Conservation (phyloP, 192 early-diverging fungal species). For the Chytriomyces sp. region DNA sequence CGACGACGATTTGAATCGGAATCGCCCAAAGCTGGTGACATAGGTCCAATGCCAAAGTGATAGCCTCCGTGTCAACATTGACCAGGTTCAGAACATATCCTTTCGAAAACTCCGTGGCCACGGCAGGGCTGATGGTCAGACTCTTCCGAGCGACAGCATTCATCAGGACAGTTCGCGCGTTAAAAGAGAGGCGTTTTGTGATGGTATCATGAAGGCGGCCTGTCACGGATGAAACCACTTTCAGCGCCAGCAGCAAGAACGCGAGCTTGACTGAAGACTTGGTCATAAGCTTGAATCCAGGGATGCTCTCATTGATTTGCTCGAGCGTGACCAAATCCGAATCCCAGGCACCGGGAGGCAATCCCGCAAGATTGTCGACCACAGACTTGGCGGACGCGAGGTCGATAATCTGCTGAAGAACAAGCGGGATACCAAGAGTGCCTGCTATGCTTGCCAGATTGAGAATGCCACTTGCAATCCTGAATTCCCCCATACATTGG, state of each 20-base stretch:
- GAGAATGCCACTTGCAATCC: constrained; percentile 15
- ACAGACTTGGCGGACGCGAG: neutral
- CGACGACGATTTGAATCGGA: too few relatives aligned
- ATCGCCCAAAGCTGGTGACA: constrained; percentile 3
- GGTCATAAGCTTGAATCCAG: constrained; percentile 16
- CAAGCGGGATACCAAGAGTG: constrained; percentile 4
- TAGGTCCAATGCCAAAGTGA: neutral
- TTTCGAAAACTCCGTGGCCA: constrained; percentile 8
- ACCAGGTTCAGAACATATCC: constrained; percentile 36
- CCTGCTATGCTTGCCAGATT: constrained; percentile 3
- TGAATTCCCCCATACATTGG: neutral
- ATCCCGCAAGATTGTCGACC: neutral
- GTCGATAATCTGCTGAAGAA: constrained; percentile 32
- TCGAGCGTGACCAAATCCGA: neutral
- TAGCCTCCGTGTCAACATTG: constrained; percentile 32
- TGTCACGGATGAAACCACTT: neutral
- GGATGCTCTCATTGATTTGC: neutral
- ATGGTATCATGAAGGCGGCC: constrained; percentile 3
- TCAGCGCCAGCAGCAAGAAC: constrained; percentile 1
- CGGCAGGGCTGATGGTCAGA: neutral
- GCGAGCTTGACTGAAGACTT: neutral
- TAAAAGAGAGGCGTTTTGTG: constrained; percentile 9
- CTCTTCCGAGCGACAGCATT: constrained; percentile 16
- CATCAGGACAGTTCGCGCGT: constrained; percentile 25
- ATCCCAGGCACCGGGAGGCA: neutral